Evolutionary conservation across 2,329 filamentous ascomycete species (phyloP).

Genomic region (Tolypocladium cylindrosporum): DNA sequence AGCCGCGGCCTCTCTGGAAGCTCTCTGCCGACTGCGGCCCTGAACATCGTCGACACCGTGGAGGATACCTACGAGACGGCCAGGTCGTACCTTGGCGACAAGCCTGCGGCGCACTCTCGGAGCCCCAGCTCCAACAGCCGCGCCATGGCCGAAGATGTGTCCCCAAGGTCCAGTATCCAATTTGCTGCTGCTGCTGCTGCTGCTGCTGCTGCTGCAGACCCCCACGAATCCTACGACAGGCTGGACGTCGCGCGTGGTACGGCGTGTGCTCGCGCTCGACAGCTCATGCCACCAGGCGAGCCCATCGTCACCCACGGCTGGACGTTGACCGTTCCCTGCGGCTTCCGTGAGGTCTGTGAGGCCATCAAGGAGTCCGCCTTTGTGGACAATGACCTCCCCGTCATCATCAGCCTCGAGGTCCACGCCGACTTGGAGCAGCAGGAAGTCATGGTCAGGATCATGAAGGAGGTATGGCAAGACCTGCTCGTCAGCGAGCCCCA

Average conservation of each 20-base stretch:
- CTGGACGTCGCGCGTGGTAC: constrained; percentile 16
- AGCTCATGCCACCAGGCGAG: constrained; percentile 39
- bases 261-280: constrained; percentile 12
- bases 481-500: constrained; percentile 55
- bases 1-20: constrained; percentile 35
- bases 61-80: constrained; percentile 18
- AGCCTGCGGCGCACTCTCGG: constrained; percentile 21
- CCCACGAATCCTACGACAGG: constrained; percentile 23
- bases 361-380: constrained; percentile 76
- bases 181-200: constrained; percentile 8
- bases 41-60: constrained; percentile 26
- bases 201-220: constrained; percentile 4
- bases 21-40: constrained; percentile 34
- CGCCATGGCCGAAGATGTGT: constrained; percentile 16
- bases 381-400: constrained; percentile 60
- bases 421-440: constrained; percentile 78
- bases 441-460: constrained; percentile 85
- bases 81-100: constrained; percentile 17
- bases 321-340: constrained; percentile 76
- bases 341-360: constrained; percentile 78
- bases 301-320: constrained; percentile 76
- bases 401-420: constrained; percentile 89
- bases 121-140: constrained; percentile 28
- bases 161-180: constrained; percentile 19
- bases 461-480: constrained; percentile 77